phyloP scores from a whole-genome alignment of 805 yeast genomes.

The Candida hispaniensis region DNA sequence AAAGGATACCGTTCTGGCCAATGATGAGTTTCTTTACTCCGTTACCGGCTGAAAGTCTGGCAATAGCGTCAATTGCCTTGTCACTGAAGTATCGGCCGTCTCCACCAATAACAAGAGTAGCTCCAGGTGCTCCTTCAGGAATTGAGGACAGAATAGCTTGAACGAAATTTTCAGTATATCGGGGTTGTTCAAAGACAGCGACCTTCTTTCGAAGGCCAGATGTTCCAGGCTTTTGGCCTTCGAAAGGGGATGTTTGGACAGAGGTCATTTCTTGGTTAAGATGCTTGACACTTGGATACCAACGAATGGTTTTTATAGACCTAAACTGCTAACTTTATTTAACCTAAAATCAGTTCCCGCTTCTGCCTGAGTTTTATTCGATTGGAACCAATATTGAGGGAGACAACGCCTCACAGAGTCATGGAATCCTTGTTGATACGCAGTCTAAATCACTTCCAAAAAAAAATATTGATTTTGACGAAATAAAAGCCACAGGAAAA shows the following conservation, averaged over 20 bases:
- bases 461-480: too few relatives aligned
- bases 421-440: too few relatives aligned
- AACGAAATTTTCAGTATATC: conserved; percentile 88
- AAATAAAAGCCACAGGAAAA: too few relatives aligned
- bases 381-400: too few relatives aligned
- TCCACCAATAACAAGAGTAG: conserved; percentile 87
- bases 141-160: conserved; percentile 78
- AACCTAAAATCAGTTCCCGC: too few relatives aligned
- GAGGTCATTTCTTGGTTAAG: conserved; percentile 17
- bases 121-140: conserved; percentile 71
- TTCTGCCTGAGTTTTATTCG: too few relatives aligned
- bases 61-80: conserved; percentile 68
- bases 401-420: too few relatives aligned
- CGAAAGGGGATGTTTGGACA: conserved; percentile 61
- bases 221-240: conserved; percentile 95
- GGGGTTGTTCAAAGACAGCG: conserved; percentile 60
- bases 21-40: conserved; percentile 76
- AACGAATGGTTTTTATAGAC: too few relatives aligned
- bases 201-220: conserved; percentile 94
- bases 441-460: too few relatives aligned
- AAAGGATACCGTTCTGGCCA: conserved; percentile 79
- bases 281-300: too few relatives aligned
- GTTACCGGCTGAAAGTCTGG: conserved; percentile 79
- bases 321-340: too few relatives aligned
- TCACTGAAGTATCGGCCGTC: conserved; percentile 92